Base-by-base conservation (phyloP, 176 grass and related monocot species). In the Pharus latifolius region DNA sequence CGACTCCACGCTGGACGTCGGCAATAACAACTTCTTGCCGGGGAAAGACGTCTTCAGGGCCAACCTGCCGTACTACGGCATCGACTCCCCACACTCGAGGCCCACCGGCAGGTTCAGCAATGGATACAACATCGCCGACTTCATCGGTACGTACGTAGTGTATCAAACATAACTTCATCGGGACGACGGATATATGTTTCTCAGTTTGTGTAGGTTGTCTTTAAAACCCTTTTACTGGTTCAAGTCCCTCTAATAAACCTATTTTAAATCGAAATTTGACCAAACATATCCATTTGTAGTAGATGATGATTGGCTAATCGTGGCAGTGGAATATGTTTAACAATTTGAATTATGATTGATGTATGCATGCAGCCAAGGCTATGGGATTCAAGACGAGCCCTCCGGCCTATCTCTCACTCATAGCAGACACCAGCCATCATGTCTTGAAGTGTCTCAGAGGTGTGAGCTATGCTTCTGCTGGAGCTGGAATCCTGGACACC, bases 101-200 rank as follows among this genome's bases (percentile, higher is more conserved):
- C 10, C 84, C 43, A 87, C 84, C 1, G 84, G 84, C 7, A 72
- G 84, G 67, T 87, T 87, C 73, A 82, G 78, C 44, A 82, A 87
- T 35, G 84, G 84, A 37, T 82, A 82, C 65, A 82, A 82, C 58
- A 53, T 69, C 16, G 59, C 72, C 16, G 73, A 87, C 24, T 87
- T 82, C 47, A 60, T 87, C 4, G 72, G 80, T 83, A 69, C 11
- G 28, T 3, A 14, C 26, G n/a, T 11, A 48, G 66, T 69, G n/a
- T n/a, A n/a, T n/a, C n/a, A n/a, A 52, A 33, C 11, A 1, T 32
- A 3, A 32, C 16, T 57, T 33, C 29, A 30, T 0, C 7, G 9
- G 17, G 6, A 30, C 15, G 49, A 7, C 20, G 49, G 20, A 52
- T 23, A 22, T 25, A 3, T 52, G 20, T 3, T 11, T 52, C 6